Conservation (phyloP, 2,329 filamentous ascomycete species). For the Neurospora crassa region DNA sequence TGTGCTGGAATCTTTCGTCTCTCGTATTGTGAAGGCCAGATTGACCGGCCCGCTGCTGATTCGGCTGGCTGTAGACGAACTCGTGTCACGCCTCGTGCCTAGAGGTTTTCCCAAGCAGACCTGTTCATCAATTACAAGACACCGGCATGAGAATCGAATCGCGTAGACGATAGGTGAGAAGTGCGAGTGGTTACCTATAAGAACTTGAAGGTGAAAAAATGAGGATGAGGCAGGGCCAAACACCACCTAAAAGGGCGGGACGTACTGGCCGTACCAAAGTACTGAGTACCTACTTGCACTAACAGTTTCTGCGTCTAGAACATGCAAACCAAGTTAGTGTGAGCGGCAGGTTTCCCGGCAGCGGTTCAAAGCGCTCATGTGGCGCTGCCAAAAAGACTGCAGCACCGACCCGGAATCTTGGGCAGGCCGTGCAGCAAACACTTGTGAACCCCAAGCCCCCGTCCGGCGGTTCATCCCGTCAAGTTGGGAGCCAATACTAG, state of each 20-base stretch:
- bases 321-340: neutral
- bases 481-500: neutral
- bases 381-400: neutral
- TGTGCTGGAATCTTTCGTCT: neutral
- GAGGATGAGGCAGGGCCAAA: neutral
- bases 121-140: neutral
- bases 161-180: neutral
- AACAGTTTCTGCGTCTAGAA: neutral
- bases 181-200: neutral
- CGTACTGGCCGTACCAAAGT: neutral
- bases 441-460: neutral
- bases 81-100: neutral
- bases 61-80: neutral
- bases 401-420: neutral
- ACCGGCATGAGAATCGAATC: neutral
- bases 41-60: neutral
- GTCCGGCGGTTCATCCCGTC: neutral
- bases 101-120: neutral
- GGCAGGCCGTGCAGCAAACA: neutral
- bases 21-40: neutral
- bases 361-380: neutral
- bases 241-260: neutral
- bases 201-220: neutral
- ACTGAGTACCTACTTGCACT: neutral
- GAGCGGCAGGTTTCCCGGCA: neutral